Percentiles rank a stretch among this genome's conserved stretches.
Evolutionary conservation across 305 asterid species (phyloP).

Genomic region (Fraxinus velutina): DNA sequence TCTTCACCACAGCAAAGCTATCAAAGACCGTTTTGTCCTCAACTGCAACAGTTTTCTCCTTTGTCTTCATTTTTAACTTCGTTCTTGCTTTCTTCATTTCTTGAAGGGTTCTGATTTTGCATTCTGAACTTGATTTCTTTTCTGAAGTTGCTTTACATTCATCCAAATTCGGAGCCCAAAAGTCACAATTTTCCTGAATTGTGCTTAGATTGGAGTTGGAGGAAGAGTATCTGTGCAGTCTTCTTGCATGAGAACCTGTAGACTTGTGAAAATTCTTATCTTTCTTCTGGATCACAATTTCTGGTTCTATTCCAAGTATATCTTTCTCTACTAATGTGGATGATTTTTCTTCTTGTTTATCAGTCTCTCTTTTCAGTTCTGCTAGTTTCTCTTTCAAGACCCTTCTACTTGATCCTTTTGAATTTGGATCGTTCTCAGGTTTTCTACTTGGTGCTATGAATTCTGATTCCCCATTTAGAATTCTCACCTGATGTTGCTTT

Average conservation of each 20-base stretch:
- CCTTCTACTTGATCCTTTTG: conserved; percentile 14
- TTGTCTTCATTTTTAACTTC: conserved; percentile 32
- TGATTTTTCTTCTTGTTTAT: background rate
- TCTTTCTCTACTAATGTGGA: conserved; percentile 23
- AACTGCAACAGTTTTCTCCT: conserved; percentile 13
- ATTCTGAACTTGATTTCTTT: conserved; percentile 36
- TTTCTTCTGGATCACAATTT: background rate
- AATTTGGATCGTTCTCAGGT: conserved; percentile 20
- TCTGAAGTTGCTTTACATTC: conserved; percentile 17
- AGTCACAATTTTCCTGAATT: conserved; percentile 19
- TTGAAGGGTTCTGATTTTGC: conserved; percentile 55
- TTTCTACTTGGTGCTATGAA: background rate
- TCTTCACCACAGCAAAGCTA: conserved; percentile 72
- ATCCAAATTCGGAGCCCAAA: background rate
- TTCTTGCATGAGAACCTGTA: conserved; percentile 18
- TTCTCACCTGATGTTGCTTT: conserved; percentile 20
- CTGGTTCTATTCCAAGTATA: conserved; percentile 29
- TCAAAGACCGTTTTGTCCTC: conserved; percentile 40
- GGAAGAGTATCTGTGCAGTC: background rate
- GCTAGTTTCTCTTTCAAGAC: conserved; percentile 25
- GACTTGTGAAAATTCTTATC: background rate
- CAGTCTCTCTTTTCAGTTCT: conserved; percentile 14
- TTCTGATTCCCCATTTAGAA: conserved; percentile 10
- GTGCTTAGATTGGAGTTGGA: background rate
- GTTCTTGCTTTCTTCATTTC: conserved; percentile 52